These are phyloP conservation scores for Ogataea paraovalis DNA, from an alignment of 805 yeast species.

Conservation along the genomic window DNA sequence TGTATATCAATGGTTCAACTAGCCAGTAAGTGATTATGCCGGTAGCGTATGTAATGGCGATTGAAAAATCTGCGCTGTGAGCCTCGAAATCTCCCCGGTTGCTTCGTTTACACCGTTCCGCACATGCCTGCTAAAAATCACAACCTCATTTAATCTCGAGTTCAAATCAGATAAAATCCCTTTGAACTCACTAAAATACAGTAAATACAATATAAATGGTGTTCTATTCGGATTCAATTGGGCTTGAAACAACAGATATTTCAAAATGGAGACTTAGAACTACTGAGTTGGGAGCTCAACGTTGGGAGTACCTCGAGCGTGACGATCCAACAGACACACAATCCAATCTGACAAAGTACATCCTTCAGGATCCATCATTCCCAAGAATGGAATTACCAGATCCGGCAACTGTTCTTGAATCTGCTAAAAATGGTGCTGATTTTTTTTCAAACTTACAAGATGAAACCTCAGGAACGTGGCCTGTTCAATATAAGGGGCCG, in stretches of 20 bases:
- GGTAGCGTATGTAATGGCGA: no score
- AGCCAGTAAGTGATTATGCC: no score
- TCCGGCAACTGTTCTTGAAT: conserved; percentile 39
- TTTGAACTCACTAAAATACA: no score
- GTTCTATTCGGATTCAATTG: conserved; percentile 66
- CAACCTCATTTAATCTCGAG: no score
- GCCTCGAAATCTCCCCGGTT: no score
- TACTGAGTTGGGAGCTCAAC: conserved; percentile 69
- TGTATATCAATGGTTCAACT: no score
- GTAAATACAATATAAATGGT: background rate
- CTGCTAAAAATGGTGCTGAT: conserved; percentile 70
- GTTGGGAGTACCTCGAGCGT: conserved; percentile 65
- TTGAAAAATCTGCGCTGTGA: no score
- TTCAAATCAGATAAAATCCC: no score
- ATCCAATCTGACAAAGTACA: conserved; percentile 52
- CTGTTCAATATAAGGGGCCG: conserved; percentile 94
- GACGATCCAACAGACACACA: conserved; percentile 46
- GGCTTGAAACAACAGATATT: conserved; percentile 65
- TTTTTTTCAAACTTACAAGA: conserved; percentile 73
- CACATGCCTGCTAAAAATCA: no score
- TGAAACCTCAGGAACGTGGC: conserved; percentile 74
- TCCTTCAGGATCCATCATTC: conserved; percentile 26
- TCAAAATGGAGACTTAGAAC: conserved; percentile 70
- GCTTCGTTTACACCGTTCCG: background rate
- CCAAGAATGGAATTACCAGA: conserved; percentile 22